A percentile compares a stretch with the other conserved stretches of the same genome.
These are phyloP conservation scores for Ophiostoma sp. DNA, from an alignment of 2,329 filamentous ascomycete species.

Conservation along the genomic window DNA sequence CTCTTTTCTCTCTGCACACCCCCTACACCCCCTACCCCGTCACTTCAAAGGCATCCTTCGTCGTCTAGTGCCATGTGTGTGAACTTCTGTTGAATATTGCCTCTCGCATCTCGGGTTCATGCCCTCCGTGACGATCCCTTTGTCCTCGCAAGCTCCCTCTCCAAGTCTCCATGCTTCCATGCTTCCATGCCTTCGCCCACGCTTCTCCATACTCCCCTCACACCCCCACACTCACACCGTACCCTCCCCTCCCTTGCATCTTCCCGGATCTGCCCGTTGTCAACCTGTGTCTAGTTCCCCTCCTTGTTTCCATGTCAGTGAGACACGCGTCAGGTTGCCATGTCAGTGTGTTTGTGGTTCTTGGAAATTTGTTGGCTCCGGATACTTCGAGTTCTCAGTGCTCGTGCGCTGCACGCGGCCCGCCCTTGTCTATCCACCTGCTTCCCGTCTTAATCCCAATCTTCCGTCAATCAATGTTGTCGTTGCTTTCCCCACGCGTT, in stretches of 20 bases:
- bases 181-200: not conserved
- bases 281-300: not conserved
- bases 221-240: too few species aligned
- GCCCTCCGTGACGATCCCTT: not conserved
- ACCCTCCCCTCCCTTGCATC: not conserved
- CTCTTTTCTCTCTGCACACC: not conserved
- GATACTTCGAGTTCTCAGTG: not conserved
- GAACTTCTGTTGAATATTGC: not conserved
- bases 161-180: not conserved
- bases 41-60: not conserved
- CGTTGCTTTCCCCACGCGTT: slow-evolving; percentile 12
- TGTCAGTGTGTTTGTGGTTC: not conserved
- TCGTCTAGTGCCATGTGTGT: slow-evolving; percentile 12
- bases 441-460: slow-evolving; percentile 15
- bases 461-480: slow-evolving; percentile 14
- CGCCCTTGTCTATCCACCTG: slow-evolving; percentile 8
- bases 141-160: slow-evolving; percentile 1
- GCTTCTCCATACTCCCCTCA: slow-evolving; percentile 7
- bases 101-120: slow-evolving; percentile 24
- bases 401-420: not conserved
- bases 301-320: not conserved
- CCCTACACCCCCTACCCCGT: not conserved
- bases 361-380: not conserved
- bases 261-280: not conserved
- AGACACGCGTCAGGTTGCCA: not conserved